Evolutionary conservation across 441 rosid species (phyloP).

Genomic region (Populus hybrid): DNA sequence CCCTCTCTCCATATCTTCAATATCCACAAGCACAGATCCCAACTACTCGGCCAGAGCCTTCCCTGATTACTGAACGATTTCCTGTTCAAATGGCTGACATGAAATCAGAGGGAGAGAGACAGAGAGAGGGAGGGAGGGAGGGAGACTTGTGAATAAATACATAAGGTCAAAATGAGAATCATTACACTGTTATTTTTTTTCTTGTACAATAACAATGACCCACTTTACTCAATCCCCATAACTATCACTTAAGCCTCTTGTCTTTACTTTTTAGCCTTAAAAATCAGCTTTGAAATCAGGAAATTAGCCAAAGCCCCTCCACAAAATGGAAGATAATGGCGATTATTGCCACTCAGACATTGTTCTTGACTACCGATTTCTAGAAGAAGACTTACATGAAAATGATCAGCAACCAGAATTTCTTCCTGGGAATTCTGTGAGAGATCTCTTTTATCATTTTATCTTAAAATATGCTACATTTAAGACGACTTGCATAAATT

Average conservation of each 20-base stretch:
- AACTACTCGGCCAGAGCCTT: constrained; percentile 34
- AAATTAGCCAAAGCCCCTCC: not conserved
- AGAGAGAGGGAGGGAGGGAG: not conserved
- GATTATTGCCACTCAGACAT: constrained; percentile 30
- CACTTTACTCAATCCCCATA: constrained; percentile 44
- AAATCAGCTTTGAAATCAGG: constrained; percentile 22
- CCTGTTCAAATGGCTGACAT: constrained; percentile 44
- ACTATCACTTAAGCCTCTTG: constrained; percentile 29
- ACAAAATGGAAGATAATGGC: constrained; percentile 26
- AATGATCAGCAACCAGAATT: constrained; percentile 14
- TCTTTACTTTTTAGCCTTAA: constrained; percentile 9
- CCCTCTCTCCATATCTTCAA: constrained; percentile 19
- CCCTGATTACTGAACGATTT: constrained; percentile 40
- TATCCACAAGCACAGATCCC: constrained; percentile 52
- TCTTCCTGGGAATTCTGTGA: constrained; percentile 28
- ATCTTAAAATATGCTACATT: not conserved
- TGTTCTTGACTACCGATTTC: constrained; percentile 20
- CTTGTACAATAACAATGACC: constrained; percentile 19
- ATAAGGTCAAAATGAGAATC: constrained; percentile 38
- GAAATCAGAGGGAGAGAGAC: constrained; percentile 23
- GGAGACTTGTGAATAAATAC: constrained; percentile 7
- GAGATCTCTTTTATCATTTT: constrained; percentile 17
- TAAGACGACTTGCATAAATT: not conserved
- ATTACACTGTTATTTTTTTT: constrained; percentile 25
- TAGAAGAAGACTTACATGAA: constrained; percentile 21